These are phyloP conservation scores for Rhodotorula graminis DNA, from an alignment of 768 basidiomycete genomes.

Conservation along the genomic window DNA sequence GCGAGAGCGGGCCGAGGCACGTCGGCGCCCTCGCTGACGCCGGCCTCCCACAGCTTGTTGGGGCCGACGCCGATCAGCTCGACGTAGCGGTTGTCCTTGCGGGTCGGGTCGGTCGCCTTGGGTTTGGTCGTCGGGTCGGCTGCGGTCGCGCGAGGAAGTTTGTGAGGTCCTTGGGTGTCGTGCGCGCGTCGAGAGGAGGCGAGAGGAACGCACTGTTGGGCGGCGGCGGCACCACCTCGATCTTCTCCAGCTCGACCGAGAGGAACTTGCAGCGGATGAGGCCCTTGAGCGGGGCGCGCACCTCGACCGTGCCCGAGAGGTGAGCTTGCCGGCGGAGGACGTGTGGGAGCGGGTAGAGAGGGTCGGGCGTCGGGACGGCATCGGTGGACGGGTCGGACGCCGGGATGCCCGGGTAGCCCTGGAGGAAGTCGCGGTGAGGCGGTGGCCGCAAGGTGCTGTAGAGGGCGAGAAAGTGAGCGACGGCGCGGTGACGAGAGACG, in stretches of 20 bases:
- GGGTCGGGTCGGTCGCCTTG: not conserved
- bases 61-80: constrained; percentile 79
- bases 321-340: constrained; percentile 25
- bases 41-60: constrained; percentile 73
- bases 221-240: constrained; percentile 66
- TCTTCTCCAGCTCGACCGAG: constrained; percentile 80
- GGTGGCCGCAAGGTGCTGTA: constrained; percentile 13
- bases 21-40: constrained; percentile 53
- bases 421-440: constrained; percentile 18
- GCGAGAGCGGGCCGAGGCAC: too few species aligned
- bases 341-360: constrained; percentile 30
- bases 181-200: too few species aligned
- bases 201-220: not conserved
- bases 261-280: constrained; percentile 90
- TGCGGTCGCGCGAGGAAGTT: not conserved
- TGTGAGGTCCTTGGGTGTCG: too few species aligned
- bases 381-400: constrained; percentile 3
- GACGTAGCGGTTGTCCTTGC: constrained; percentile 51
- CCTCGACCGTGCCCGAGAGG: constrained; percentile 60
- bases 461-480: not conserved
- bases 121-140: not conserved
- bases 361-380: constrained; percentile 7
- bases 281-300: constrained; percentile 60
- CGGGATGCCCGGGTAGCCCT: constrained; percentile 78
- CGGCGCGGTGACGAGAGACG: too few species aligned